Conservation (phyloP, 164 flowering plant species). For the Akebia trifoliata region DNA sequence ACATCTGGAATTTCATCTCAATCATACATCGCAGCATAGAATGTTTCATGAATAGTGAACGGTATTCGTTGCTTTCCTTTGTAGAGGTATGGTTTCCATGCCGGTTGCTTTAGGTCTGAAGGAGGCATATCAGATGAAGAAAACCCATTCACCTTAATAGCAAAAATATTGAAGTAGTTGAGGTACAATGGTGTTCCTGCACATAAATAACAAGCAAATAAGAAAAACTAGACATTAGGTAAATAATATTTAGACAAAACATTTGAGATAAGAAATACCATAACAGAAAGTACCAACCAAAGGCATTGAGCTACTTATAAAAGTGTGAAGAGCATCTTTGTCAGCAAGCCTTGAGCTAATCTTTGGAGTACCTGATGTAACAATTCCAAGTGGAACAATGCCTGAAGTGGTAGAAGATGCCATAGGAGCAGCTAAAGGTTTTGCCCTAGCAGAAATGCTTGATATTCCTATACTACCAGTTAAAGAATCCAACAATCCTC, state of each 20-base stretch:
- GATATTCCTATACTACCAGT: constrained; percentile 95
- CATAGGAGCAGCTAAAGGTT: constrained; percentile 82
- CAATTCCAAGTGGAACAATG: constrained; percentile 43
- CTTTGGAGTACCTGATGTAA: constrained; percentile 62
- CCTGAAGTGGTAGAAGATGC: constrained; percentile 53
- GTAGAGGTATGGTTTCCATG: constrained; percentile 96
- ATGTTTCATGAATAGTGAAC: constrained; percentile 68
- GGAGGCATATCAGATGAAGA: constrained; percentile 75
- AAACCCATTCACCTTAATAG: constrained; percentile 75
- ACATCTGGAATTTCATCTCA: constrained; percentile 93
- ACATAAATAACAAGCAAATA: constrained; percentile 5
- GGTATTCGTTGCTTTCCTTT: constrained; percentile 84
- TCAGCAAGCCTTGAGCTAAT: constrained; percentile 64
- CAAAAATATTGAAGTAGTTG: constrained; percentile 56
- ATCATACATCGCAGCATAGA: constrained; percentile 92
- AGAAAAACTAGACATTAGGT: constrained; percentile 1
- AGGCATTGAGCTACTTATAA: constrained; percentile 86
- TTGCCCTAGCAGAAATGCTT: constrained; percentile 78
- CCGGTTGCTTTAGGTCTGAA: constrained; percentile 83
- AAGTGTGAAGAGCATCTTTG: constrained; percentile 75
- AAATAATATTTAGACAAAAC: constrained; percentile 6
- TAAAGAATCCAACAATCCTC: constrained; percentile 91
- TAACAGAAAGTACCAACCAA: constrained; percentile 79
- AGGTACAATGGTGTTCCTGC: constrained; percentile 94
- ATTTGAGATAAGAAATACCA: constrained; percentile 43